These are phyloP conservation scores for Alternaria longipes DNA, from an alignment of 2,329 filamentous ascomycete species.

Conservation along the genomic window DNA sequence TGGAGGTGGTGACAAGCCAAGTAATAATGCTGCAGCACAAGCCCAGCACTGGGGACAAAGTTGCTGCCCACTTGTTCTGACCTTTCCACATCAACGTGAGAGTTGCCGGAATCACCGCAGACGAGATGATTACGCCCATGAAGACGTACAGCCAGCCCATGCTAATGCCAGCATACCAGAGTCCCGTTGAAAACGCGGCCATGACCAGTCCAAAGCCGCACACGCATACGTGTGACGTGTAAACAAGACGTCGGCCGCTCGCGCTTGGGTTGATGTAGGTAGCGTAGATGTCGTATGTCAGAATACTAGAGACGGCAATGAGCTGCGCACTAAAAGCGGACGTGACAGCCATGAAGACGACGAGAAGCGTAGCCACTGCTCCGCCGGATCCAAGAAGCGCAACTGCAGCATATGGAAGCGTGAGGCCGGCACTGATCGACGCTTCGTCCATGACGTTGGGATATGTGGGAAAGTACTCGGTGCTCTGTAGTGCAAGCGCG, in stretches of 20 bases:
- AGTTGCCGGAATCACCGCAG: constrained; percentile 82
- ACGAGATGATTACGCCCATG: constrained; percentile 90
- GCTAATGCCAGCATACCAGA: constrained; percentile 55
- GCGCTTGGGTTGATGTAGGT: constrained; percentile 82
- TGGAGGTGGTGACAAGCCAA: constrained; percentile 49
- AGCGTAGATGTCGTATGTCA: constrained; percentile 88
- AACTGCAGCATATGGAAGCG: constrained; percentile 43
- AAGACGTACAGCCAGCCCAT: constrained; percentile 91
- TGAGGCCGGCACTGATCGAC: constrained; percentile 41
- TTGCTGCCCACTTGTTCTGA: constrained; percentile 79
- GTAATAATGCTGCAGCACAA: constrained; percentile 71
- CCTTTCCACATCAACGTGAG: constrained; percentile 82
- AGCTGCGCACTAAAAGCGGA: constrained; percentile 56
- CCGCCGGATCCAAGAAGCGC: constrained; percentile 45
- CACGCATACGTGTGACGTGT: constrained; percentile 77
- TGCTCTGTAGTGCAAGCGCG: constrained; percentile 54
- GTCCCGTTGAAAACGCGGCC: constrained; percentile 78
- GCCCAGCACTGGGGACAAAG: constrained; percentile 72
- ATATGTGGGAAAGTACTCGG: constrained; percentile 56
- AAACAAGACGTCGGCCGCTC: constrained; percentile 77
- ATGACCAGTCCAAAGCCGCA: constrained; percentile 81
- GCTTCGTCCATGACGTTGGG: constrained; percentile 42
- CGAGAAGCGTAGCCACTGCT: constrained; percentile 45
- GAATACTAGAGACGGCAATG: constrained; percentile 79
- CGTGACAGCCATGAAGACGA: constrained; percentile 61